Conservation (phyloP, 2,329 filamentous ascomycete species). For the Akanthomyces dipterigenus region DNA sequence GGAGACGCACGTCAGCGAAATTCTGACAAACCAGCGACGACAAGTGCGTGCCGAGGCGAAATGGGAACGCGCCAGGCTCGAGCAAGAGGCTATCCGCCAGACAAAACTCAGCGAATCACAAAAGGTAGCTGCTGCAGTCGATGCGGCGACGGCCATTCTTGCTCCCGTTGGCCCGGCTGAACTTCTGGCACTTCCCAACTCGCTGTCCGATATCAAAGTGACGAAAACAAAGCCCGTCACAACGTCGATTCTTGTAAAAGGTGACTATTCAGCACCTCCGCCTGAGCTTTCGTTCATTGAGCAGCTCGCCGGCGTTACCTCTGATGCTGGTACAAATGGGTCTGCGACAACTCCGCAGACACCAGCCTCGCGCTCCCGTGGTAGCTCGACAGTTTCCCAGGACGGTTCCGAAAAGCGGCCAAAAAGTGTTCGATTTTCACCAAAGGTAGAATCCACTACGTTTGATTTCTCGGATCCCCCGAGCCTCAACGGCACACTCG, state of each 20-base stretch:
- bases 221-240: constrained; percentile 15
- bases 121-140: constrained; percentile 17
- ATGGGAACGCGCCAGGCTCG: constrained; percentile 81
- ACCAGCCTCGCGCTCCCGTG: constrained; percentile 2
- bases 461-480: constrained; percentile 48
- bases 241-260: constrained; percentile 9
- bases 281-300: constrained; percentile 7
- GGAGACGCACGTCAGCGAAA: constrained; percentile 68
- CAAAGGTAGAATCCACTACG: constrained; percentile 58
- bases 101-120: constrained; percentile 46
- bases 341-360: not conserved
- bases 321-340: not conserved
- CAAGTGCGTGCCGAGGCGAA: constrained; percentile 80
- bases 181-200: constrained; percentile 52
- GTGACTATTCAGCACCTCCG: not conserved
- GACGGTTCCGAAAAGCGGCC: constrained; percentile 29
- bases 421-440: constrained; percentile 67
- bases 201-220: constrained; percentile 33
- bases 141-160: not conserved
- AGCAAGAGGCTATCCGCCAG: constrained; percentile 75
- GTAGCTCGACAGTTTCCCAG: not conserved
- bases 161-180: constrained; percentile 37
- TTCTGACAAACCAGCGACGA: constrained; percentile 68
- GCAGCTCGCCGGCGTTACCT: constrained; percentile 5
- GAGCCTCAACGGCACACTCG: constrained; percentile 32